A percentile compares a stretch with the other conserved stretches of the same genome.
Conservation (phyloP, 805 yeast species). For the Candida michaelii region DNA sequence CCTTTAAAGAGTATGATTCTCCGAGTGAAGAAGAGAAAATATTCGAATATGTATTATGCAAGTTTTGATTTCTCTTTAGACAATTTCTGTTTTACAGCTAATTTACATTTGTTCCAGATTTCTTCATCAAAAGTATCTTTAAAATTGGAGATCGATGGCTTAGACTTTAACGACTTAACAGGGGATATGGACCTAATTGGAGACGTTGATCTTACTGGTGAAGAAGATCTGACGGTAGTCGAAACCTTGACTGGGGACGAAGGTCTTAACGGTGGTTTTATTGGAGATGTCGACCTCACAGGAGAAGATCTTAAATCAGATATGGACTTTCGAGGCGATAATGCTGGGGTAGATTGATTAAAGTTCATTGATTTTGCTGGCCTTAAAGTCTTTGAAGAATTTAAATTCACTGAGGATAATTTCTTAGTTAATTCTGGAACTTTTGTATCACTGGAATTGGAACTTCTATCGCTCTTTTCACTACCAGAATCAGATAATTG, state of each 20-base stretch:
- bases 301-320: constrained; percentile 6
- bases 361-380: constrained; percentile 8
- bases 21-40: neutral
- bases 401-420: constrained; percentile 2
- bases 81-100: constrained; percentile 25
- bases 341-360: constrained; percentile 5
- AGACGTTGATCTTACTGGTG: neutral
- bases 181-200: neutral
- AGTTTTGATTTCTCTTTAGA: constrained; percentile 16
- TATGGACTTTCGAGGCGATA: constrained; percentile 16
- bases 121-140: constrained; percentile 14
- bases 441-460: neutral
- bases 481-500: constrained; percentile 1
- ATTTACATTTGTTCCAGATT: constrained; percentile 29
- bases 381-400: neutral
- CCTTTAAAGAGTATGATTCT: no score
- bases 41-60: neutral
- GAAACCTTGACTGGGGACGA: constrained; percentile 7
- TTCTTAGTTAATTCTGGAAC: constrained; percentile 10
- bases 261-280: no score
- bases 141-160: constrained; percentile 9
- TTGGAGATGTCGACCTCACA: neutral
- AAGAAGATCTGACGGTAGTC: constrained; percentile 6
- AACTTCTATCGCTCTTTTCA: neutral
- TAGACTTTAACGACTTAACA: neutral